Conservation (phyloP, 2,329 filamentous ascomycete genomes). For the Penicillium expansum region DNA sequence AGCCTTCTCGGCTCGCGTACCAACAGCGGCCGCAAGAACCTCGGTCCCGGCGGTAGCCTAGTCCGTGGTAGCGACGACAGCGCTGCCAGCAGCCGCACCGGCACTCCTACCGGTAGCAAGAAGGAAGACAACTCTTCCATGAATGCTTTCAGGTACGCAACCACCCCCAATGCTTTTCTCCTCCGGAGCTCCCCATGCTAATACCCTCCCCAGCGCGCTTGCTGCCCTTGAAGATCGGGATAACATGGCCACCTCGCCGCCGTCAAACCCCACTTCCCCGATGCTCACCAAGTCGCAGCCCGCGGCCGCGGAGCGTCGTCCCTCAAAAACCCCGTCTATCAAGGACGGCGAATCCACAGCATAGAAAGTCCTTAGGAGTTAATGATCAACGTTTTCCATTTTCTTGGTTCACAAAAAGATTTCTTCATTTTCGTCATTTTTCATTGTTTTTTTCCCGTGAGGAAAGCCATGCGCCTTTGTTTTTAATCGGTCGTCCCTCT, state of each 20-base stretch:
- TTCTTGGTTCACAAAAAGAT: conserved; percentile 33
- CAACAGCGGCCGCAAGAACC: conserved; percentile 73
- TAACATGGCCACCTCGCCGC: conserved; percentile 49
- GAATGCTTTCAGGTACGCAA: conserved; percentile 88
- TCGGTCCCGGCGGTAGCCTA: conserved; percentile 71
- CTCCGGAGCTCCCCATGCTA: conserved; percentile 5
- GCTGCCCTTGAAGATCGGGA: conserved; percentile 47
- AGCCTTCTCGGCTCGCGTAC: conserved; percentile 87
- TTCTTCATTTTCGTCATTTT: conserved; percentile 22
- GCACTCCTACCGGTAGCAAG: conserved; percentile 72
- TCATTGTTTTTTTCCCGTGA: conserved; percentile 1
- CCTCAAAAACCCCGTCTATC: conserved; percentile 42
- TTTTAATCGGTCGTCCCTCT: conserved; percentile 15
- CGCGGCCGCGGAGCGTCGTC: conserved; percentile 42
- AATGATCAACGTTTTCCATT: conserved; percentile 39
- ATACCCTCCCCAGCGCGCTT: conserved; percentile 41
- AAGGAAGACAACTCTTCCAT: conserved; percentile 66
- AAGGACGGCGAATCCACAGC: conserved; percentile 41
- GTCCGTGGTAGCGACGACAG: conserved; percentile 79
- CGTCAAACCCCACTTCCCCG: conserved; percentile 49
- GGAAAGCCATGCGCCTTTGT: conserved; percentile 10
- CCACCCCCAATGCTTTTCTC: not conserved
- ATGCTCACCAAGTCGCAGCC: conserved; percentile 48
- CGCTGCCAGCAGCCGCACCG: conserved; percentile 80
- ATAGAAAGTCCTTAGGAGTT: conserved; percentile 39